Percentiles rank a stretch among this genome's conserved stretches.
Conservation (phyloP, 1,139 yeast genomes). For the Debaryomyces udenii region DNA sequence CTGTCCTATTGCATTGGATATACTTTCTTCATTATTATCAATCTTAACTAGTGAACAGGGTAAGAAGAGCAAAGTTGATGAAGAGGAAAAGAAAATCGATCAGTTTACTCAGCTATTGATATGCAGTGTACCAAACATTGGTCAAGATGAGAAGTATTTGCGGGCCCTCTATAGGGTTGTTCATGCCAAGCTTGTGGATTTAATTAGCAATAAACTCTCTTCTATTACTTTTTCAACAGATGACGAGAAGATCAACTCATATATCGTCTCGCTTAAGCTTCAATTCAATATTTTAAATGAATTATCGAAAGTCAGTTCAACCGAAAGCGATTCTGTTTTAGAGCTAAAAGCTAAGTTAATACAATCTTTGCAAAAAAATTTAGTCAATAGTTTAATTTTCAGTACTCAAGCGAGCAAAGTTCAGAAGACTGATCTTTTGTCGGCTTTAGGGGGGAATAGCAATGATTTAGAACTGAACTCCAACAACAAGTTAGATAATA, state of each 20-base stretch:
- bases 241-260: conserved; percentile 36
- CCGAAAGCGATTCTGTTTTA: conserved; percentile 12
- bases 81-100: conserved; percentile 3
- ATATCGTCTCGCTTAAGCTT: conserved; percentile 32
- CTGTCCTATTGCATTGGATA: conserved; percentile 35
- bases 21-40: conserved; percentile 23
- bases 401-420: conserved; percentile 15
- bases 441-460: conserved; percentile 12
- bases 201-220: conserved; percentile 28
- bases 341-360: conserved; percentile 18
- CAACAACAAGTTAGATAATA: conserved; percentile 34
- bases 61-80: background rate
- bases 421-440: conserved; percentile 15
- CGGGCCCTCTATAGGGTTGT: conserved; percentile 19
- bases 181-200: conserved; percentile 26
- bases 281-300: conserved; percentile 29
- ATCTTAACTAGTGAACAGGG: background rate
- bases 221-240: conserved; percentile 31
- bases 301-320: conserved; percentile 16
- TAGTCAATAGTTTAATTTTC: conserved; percentile 21
- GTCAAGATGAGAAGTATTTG: conserved; percentile 6
- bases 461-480: conserved; percentile 6
- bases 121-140: background rate
- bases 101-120: background rate
- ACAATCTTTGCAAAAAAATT: conserved; percentile 18